A percentile compares a stretch with the other conserved stretches of the same genome.
Evolutionary conservation across 129 eudicot species (phyloP).

Genomic region (Logfia minima): DNA sequence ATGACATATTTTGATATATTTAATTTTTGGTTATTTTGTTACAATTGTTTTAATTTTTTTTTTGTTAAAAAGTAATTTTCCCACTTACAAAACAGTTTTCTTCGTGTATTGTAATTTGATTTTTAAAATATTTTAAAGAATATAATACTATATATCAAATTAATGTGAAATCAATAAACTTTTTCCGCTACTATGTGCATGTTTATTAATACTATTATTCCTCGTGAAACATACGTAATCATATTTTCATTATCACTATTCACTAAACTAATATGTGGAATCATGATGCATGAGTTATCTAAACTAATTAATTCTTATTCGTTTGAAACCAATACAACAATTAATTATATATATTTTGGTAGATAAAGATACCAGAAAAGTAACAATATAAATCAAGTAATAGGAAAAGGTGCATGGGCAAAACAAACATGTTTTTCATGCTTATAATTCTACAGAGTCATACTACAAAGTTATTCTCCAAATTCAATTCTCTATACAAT

Average conservation of each 20-base stretch:
- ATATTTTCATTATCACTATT: neutral
- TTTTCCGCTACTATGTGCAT: too few relatives aligned
- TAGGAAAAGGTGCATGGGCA: slow-evolving; percentile 25
- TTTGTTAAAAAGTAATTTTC: too few relatives aligned
- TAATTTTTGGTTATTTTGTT: too few relatives aligned
- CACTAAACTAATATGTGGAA: neutral
- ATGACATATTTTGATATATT: too few relatives aligned
- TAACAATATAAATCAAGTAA: neutral
- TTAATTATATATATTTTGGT: neutral
- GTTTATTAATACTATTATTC: neutral
- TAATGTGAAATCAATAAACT: too few relatives aligned
- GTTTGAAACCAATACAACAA: neutral
- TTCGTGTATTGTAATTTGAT: too few relatives aligned
- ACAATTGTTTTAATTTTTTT: too few relatives aligned
- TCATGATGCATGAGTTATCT: neutral
- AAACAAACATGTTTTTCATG: slow-evolving; percentile 36
- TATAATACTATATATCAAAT: too few relatives aligned
- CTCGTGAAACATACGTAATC: neutral
- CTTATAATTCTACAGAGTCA: slow-evolving; percentile 20
- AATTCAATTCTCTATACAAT: slow-evolving; percentile 5
- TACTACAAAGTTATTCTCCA: neutral
- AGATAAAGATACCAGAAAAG: neutral
- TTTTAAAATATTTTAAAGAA: too few relatives aligned
- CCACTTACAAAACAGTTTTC: too few relatives aligned
- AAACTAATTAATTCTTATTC: neutral